Evolutionary conservation across 2,329 filamentous ascomycete genomes (phyloP), one percentile per base, ranked within the genome.

Genomic region (Paracorniculantispora psalliotae): DNA sequence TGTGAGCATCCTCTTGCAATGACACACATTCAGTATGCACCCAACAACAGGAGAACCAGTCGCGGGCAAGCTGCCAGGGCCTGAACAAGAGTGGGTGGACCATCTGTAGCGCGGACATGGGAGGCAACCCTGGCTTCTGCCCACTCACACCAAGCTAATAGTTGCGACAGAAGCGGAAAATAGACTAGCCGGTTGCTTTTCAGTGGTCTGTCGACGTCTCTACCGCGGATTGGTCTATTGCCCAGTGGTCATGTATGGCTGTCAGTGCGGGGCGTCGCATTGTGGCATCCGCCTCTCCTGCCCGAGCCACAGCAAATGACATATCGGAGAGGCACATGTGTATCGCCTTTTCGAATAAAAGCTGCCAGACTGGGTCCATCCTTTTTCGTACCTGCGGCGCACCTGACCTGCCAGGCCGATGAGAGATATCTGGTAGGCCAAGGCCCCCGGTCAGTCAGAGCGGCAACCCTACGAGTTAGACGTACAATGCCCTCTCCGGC

Each of bases 121-220:
- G 37, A 26, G 52, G 4, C 12, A 26, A 47, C 21, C 52, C 52
- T 28, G 30, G 52, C 26, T 25, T 25, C 6, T 21, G 44, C 26
- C 55, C 55, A 57, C 55, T 51, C 55, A 57, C 55, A 57, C 55
- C 55, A 50, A 39, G 37, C 55, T 57, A 43, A 50, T 15, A 33
- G 26, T 37, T 57, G 47, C 46, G 44, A 50, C 55, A 43, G 35
- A 7, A 28, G 10, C n/a, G 15, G 15, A 50, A 30, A 57, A 23
- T 47, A 30, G 21, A 25, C 37, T 43, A 44, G 33, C 33, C 25
- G 4, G 25, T n/a, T 43, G 10, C 35, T 33, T 26, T 41, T 25
- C 23, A 19, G 26, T 48, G 53, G 28, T 39, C 25, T 30, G 28
- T 23, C 37, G 21, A n/a, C 26, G 19, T 37, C 52, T 46, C 41